A percentile compares a stretch with the other conserved stretches of the same genome.
phyloP scores from a whole-genome alignment of 2,329 filamentous ascomycete species.

The Exophiala lecanii-corni region DNA sequence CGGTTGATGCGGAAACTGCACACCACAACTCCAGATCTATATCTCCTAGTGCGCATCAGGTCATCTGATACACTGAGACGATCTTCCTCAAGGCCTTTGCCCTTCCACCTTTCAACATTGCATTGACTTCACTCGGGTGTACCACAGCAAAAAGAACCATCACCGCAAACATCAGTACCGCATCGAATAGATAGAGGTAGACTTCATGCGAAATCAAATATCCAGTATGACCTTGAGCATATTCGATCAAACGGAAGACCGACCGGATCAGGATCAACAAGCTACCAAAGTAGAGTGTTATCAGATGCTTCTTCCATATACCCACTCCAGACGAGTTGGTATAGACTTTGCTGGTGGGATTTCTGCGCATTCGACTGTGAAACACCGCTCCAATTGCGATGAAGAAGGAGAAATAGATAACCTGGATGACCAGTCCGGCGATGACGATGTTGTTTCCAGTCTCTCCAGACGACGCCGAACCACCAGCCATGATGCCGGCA shows the following conservation, averaged over 20 bases:
- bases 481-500: slow-evolving; percentile 31
- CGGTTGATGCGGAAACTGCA: no score
- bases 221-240: slow-evolving; percentile 30
- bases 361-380: slow-evolving; percentile 39
- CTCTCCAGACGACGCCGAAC: neutral
- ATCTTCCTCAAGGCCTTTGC: no score
- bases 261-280: slow-evolving; percentile 29
- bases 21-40: no score
- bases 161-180: slow-evolving; percentile 28
- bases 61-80: no score
- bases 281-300: slow-evolving; percentile 28
- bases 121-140: no score
- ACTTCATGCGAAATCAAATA: slow-evolving; percentile 31
- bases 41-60: no score
- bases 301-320: slow-evolving; percentile 35
- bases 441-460: slow-evolving; percentile 37
- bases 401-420: slow-evolving; percentile 56
- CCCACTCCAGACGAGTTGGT: slow-evolving; percentile 14
- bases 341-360: slow-evolving; percentile 30
- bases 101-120: no score
- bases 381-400: slow-evolving; percentile 46
- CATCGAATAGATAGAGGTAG: slow-evolving; percentile 33
- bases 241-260: slow-evolving; percentile 32
- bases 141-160: slow-evolving; percentile 28
- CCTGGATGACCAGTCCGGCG: slow-evolving; percentile 53